Evolutionary conservation across 306 rosid genomes (phyloP).

Genomic region (Cicer judaicum): DNA sequence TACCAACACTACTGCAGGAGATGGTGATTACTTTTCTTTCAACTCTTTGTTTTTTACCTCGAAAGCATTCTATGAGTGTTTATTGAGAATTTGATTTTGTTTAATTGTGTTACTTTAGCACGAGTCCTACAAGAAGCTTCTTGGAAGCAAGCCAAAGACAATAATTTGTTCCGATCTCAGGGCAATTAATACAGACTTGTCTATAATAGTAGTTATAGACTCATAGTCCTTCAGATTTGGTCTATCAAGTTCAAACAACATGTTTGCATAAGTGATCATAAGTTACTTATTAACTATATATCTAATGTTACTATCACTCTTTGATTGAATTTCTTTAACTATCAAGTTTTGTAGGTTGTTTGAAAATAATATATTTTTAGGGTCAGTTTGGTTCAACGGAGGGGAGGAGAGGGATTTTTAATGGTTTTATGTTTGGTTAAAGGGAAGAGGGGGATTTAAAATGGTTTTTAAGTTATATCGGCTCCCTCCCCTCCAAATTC

Average conservation of each 20-base stretch:
- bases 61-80: background rate
- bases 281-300: constrained; percentile 1
- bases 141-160: background rate
- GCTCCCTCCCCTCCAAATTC: no score
- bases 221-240: background rate
- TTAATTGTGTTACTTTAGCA: constrained; percentile 1
- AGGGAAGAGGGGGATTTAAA: no score
- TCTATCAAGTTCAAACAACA: background rate
- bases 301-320: background rate
- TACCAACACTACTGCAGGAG: constrained; percentile 90
- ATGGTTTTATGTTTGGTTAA: no score
- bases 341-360: constrained; percentile 19
- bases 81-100: constrained; percentile 3
- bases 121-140: background rate
- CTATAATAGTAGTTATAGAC: background rate
- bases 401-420: no score
- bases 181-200: constrained; percentile 4
- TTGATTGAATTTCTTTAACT: constrained; percentile 1
- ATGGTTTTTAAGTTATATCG: no score
- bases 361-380: constrained; percentile 22
- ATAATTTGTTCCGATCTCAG: constrained; percentile 7
- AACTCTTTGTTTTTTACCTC: background rate
- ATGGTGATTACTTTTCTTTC: constrained; percentile 58
- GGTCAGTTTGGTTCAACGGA: no score
- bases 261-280: constrained; percentile 11